These are phyloP conservation scores for Mucor lusitanicus DNA, from an alignment of 371 early-diverging fungal species.

Conservation along the genomic window DNA sequence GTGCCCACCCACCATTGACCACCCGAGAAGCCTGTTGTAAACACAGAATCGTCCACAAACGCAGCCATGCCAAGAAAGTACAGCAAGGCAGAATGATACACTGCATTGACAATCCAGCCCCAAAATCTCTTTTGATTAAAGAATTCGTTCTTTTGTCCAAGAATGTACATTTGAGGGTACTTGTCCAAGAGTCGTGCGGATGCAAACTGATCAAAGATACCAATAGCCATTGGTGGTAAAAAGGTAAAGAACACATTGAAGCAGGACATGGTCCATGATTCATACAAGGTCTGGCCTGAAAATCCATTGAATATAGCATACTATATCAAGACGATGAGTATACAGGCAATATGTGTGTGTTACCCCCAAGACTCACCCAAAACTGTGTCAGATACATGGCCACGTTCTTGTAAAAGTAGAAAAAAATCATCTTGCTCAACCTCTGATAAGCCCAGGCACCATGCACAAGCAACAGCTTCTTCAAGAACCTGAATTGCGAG, in stretches of 20 bases:
- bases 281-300: slow-evolving; percentile 91
- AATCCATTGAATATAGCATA: slow-evolving; percentile 89
- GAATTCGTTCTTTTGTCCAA: slow-evolving; percentile 88
- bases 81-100: slow-evolving; percentile 81
- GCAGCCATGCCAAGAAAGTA: slow-evolving; percentile 65
- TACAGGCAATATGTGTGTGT: no score
- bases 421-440: slow-evolving; percentile 84
- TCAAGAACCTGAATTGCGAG: slow-evolving; percentile 88
- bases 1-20: slow-evolving; percentile 84
- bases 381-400: slow-evolving; percentile 96
- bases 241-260: slow-evolving; percentile 91
- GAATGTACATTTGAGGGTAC: slow-evolving; percentile 96
- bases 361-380: slow-evolving; percentile 84
- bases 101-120: slow-evolving; percentile 94
- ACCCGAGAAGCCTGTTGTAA: slow-evolving; percentile 61
- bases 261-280: slow-evolving; percentile 90
- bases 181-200: slow-evolving; percentile 89
- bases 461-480: slow-evolving; percentile 89
- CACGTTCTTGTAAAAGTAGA: slow-evolving; percentile 96
- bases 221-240: slow-evolving; percentile 87
- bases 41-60: slow-evolving; percentile 61
- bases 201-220: slow-evolving; percentile 92
- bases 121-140: slow-evolving; percentile 93
- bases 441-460: slow-evolving; percentile 94
- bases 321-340: no score